Evolutionary conservation across 2,329 filamentous ascomycete species (phyloP), one percentile per base, ranked within the genome.

Genomic region (Aureobasidium sp.): DNA sequence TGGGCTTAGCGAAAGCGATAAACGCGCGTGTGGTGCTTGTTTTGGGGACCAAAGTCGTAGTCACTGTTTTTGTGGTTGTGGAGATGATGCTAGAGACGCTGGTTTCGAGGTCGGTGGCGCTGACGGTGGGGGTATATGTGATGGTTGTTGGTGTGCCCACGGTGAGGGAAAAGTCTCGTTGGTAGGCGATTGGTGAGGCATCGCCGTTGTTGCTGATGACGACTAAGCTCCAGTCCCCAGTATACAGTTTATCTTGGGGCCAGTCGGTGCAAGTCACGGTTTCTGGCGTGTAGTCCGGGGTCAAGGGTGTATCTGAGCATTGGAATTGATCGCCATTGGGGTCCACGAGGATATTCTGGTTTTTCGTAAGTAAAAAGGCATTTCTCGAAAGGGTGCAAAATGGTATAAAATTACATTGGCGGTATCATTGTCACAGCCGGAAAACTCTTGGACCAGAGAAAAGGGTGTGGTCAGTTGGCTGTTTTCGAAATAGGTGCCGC

Each of bases 401-500:
- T 15, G 7, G 7, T 11, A 5, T 31, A 31, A 9, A 31, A 37
- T 11, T 55, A 55, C 51, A 17, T 77, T 70, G 25, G 76, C 71
- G 44, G 70, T 65, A 57, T 75, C 75, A 37, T 70, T 66, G 37
- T 75, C 71, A 67, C 77, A 79, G 25, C 76, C 76, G 47, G 71
- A 65, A 63, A 79, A 79, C 49, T 77, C 74, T 6, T 75, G 74
- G 5, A 78, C 73, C n/a, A 73, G 72, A 27, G 75, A 76, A 64
- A 79, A 79, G 8, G 67, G 67, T 2, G 76, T 75, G 1, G 66
- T 69, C 0, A 74, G 77, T 17, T 70, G 64, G 8, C 71, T 71
- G 65, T 79, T 77, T 65, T 79, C 77, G 67, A 78, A 79, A 68
- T 78, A 79, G n/a, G 68, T 65, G 1, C 72, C 72, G 36, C 74